Evolutionary conservation across 176 grass and related monocot species (phyloP).

Genomic region (Oryza punctata): DNA sequence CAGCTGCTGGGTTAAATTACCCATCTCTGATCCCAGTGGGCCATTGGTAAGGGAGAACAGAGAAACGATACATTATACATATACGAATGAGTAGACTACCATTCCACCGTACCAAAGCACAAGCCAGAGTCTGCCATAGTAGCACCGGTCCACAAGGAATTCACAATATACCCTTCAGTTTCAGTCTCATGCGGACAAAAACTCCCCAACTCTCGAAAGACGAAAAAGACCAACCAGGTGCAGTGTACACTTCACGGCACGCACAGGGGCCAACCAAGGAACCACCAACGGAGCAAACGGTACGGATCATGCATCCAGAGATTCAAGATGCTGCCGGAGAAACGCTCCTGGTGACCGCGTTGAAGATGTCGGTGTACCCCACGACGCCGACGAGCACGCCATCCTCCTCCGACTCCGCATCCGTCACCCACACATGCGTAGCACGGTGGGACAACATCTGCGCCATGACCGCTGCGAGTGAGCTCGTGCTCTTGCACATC

Average conservation of each 20-base stretch:
- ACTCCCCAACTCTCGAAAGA: neutral
- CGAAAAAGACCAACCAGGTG: neutral
- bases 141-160: constrained; percentile 36
- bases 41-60: neutral
- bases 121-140: constrained; percentile 20
- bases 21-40: neutral
- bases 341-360: constrained; percentile 62
- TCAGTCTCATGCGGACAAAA: constrained; percentile 10
- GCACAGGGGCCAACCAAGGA: neutral
- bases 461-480: constrained; percentile 86
- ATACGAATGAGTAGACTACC: neutral
- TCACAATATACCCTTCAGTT: constrained; percentile 26
- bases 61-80: neutral
- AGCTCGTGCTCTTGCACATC: constrained; percentile 80
- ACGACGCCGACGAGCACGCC: constrained; percentile 73
- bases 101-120: neutral
- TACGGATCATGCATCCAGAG: constrained; percentile 37
- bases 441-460: constrained; percentile 92
- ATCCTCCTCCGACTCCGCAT: constrained; percentile 57
- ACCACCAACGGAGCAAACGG: neutral
- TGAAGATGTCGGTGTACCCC: constrained; percentile 82
- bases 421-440: constrained; percentile 90
- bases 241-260: neutral
- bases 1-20: neutral
- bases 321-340: constrained; percentile 41